Evolutionary conservation across 2,329 filamentous ascomycete genomes (phyloP).

Genomic region (Curvularia sp.): DNA sequence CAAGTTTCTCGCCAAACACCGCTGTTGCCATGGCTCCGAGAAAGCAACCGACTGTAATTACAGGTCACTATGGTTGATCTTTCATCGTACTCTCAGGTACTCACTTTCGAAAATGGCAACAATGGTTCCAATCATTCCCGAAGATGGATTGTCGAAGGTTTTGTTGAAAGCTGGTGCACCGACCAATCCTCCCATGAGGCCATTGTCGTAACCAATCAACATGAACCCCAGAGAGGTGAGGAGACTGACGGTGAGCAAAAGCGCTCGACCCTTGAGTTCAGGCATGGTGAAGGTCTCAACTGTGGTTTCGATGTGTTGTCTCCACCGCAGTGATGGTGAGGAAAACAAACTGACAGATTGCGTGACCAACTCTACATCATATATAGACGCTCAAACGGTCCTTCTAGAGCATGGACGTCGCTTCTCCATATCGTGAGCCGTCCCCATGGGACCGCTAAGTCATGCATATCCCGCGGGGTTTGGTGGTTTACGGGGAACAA

Average conservation of each 20-base stretch:
- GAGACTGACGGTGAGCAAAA: constrained; percentile 29
- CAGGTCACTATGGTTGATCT: not conserved
- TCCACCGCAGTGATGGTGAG: not conserved
- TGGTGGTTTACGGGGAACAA: constrained; percentile 1
- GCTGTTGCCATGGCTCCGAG: constrained; percentile 46
- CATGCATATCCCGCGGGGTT: constrained; percentile 16
- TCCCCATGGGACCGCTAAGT: constrained; percentile 16
- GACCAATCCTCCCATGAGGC: constrained; percentile 72
- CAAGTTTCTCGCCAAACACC: constrained; percentile 62
- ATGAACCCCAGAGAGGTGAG: constrained; percentile 44
- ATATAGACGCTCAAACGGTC: not conserved
- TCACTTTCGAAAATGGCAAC: constrained; percentile 32
- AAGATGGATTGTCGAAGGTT: constrained; percentile 23
- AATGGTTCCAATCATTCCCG: constrained; percentile 28
- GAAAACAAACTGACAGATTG: not conserved
- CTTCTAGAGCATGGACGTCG: not conserved
- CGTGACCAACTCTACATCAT: not conserved
- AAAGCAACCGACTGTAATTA: constrained; percentile 49
- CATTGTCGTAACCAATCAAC: constrained; percentile 63
- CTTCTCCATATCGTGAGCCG: not conserved
- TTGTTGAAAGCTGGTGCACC: constrained; percentile 67
- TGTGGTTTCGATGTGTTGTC: not conserved
- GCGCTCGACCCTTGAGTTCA: constrained; percentile 23
- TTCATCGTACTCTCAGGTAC: not conserved
- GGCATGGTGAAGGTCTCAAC: constrained; percentile 19